Evolutionary conservation across 768 basidiomycete genomes (phyloP), one percentile per base, ranked within the genome.

Genomic region (Auricularia sp.): DNA sequence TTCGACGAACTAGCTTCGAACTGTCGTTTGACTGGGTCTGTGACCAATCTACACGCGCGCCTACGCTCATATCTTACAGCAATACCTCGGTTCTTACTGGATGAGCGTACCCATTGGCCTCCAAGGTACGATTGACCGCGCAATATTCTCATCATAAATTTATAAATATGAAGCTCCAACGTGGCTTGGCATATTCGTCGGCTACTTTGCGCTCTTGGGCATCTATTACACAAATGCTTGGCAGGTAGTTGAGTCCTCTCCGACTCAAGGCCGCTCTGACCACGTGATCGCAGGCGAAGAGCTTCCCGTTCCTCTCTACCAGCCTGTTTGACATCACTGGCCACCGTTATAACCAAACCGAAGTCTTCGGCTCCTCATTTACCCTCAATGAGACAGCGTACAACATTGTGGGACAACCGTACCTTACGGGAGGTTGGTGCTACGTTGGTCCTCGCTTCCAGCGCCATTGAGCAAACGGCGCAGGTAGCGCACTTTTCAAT

Each of bases 161-260:
- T 29, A 29, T 29, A 29, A 29, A 29, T 29, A 29, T 29, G 29
- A 29, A 45, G n/a, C 24, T 33, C n/a, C 36, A 6, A 37, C 56
- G 0, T 85, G 83, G 83, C 68, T 85, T 39, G 85, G 85, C 6
- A 78, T 76, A 65, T 67, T 70, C 11, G 70, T 86, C 51, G 85
- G 82, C 67, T 87, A 85, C 68, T 70, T 82, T 47, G 76, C 76
- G 0, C 77, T 86, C 54, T 77, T 81, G 74, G 82, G 63, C 2
- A 82, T 88, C 51, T 88, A 85, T 73, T 87, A 86, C 67, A 78
- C 81, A n/a, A 82, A 88, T 69, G 73, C 77, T 5, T 88, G 85
- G 84, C 80, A 82, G 67, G 85, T 51, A 51, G 14, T 16, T 10
- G 6, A 18, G 10, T 18, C 11, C 47, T 10, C 47, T 18, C 16